A percentile compares a stretch with the other conserved stretches of the same genome.
Conservation (phyloP, 2,329 filamentous ascomycete species). For the Penicillium sp. region DNA sequence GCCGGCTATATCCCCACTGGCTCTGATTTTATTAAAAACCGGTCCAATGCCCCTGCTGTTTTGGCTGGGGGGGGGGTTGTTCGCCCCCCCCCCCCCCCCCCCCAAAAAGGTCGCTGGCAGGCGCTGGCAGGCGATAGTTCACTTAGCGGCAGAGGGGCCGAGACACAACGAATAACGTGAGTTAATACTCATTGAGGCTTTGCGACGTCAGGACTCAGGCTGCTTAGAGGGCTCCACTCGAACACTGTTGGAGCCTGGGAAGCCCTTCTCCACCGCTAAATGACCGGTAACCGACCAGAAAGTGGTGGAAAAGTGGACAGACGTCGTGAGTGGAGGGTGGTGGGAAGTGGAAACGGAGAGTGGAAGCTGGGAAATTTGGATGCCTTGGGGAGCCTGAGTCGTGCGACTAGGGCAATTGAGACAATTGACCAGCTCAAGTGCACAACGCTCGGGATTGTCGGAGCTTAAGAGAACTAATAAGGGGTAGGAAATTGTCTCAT, state of each 20-base stretch:
- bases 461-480: neutral
- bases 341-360: neutral
- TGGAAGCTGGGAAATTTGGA: neutral
- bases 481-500: neutral
- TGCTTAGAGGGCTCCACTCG: neutral
- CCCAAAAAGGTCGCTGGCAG: neutral
- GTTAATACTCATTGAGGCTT: neutral
- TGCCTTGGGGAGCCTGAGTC: neutral
- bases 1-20: too few species aligned
- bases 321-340: neutral
- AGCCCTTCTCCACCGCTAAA: neutral
- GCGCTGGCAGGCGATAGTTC: neutral
- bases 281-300: neutral
- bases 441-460: neutral
- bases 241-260: neutral
- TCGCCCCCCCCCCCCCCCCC: too few species aligned
- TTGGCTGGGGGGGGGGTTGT: too few species aligned
- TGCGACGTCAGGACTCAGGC: neutral
- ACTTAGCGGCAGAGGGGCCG: neutral
- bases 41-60: too few species aligned
- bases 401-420: too few species aligned
- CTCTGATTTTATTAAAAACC: too few species aligned
- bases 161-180: neutral
- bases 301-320: neutral
- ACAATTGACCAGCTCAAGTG: too few species aligned